phyloP scores from a whole-genome alignment of 495 filamentous ascomycete genomes.

The Neurospora discreta region DNA sequence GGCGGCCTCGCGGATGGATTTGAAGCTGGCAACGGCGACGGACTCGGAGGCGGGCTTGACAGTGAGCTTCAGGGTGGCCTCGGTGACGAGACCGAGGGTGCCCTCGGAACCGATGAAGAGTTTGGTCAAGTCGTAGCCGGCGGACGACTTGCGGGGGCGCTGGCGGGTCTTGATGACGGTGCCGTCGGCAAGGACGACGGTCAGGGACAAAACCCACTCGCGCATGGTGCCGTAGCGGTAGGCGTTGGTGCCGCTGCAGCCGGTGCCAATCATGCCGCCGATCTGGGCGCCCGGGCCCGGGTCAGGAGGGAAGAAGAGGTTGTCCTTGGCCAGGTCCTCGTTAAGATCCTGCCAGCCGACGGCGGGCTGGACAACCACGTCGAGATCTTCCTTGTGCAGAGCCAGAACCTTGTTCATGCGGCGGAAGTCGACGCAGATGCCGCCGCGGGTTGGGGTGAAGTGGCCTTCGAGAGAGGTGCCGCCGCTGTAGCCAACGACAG shows the following conservation, averaged over 20 bases:
- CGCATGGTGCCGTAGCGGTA: conserved; percentile 94
- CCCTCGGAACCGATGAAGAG: conserved; percentile 75
- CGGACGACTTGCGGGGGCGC: conserved; percentile 65
- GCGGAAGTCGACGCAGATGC: conserved; percentile 66
- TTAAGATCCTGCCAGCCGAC: conserved; percentile 73
- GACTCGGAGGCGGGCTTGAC: conserved; percentile 63
- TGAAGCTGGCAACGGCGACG: conserved; percentile 81
- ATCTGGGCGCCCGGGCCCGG: conserved; percentile 80
- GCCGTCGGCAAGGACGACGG: conserved; percentile 87
- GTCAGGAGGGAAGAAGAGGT: conserved; percentile 75
- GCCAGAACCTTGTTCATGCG: conserved; percentile 64
- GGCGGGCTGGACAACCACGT: conserved; percentile 73
- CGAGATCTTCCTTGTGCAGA: conserved; percentile 63
- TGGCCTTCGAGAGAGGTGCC: conserved; percentile 76
- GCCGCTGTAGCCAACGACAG: conserved; percentile 65
- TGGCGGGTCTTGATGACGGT: conserved; percentile 81
- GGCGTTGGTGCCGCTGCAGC: conserved; percentile 87
- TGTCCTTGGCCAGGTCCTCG: conserved; percentile 53
- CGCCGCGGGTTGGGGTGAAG: conserved; percentile 61
- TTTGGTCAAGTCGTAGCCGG: conserved; percentile 77
- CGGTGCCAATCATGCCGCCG: conserved; percentile 92
- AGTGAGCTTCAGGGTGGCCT: conserved; percentile 69
- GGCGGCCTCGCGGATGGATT: conserved; percentile 65
- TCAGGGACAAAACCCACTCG: conserved; percentile 87
- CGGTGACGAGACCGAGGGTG: conserved; percentile 68